Base-by-base conservation (phyloP, 441 rosid genomes). In the Hypseocharis bilobata region DNA sequence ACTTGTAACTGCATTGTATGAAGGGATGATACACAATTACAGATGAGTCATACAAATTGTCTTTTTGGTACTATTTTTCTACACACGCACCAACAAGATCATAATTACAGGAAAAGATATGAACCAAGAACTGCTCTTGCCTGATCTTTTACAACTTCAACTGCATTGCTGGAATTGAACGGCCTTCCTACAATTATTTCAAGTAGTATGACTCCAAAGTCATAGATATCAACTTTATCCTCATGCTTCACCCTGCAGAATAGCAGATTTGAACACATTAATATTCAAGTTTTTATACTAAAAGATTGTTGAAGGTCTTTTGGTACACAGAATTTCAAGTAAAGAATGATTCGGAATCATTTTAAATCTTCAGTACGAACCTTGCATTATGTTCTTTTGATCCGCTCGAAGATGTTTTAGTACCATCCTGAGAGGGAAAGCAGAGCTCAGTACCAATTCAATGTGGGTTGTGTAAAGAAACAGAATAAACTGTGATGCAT, bases 121-220 rank as follows among this genome's bases (percentile, higher is more conserved):
- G 3, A 16, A 2, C 38, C 36, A 58, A 51, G 3, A 17, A 26
- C 38, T 60, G 65, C 6, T 6, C 19, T 74, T 72, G 84, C 97
- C 86, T 82, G 84, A 25, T 86, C 83, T 76, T 69, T 85, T 23
- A 86, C 69, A 65, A 54, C 67, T 64, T 78, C 81, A 32, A 88
- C 82, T 72, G 87, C 92, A 62, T 59, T 77, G 74, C 32, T 73
- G 64, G 87, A 70, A 51, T 74, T 78, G 72, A 87, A 13, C 54
- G 87, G 85, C 69, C 81, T 84, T 57, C 97, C 96, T 23, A 80
- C 81, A 65, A 94, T 83, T 63, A 86, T 80, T 77, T 94, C 99
- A 0, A 89, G 88, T 74, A 94, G 78, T 70, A 94, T 91, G 66
- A 85, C 82, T 69, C 99, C 97, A 54, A 91, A 87, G 74, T 88